Percentiles rank a stretch among this genome's conserved stretches.
phyloP scores from a whole-genome alignment of 2,329 filamentous ascomycete genomes.

The Nigrograna mackinnonii region DNA sequence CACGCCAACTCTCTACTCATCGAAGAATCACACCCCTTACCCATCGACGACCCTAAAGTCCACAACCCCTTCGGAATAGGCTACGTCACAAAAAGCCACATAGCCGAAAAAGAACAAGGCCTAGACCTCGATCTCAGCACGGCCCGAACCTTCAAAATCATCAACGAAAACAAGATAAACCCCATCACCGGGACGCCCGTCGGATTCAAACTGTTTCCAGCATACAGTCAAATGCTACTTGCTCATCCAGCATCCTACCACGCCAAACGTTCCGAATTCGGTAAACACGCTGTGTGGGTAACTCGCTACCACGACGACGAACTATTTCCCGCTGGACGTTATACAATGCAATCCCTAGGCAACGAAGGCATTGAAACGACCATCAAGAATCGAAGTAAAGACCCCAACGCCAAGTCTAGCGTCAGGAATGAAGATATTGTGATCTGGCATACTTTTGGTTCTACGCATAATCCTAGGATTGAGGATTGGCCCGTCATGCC shows the following conservation, averaged over 20 bases:
- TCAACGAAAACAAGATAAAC: conserved; percentile 53
- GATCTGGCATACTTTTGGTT: conserved; percentile 17
- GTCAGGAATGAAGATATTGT: conserved; percentile 28
- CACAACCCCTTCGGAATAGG: conserved; percentile 24
- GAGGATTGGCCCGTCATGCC: conserved; percentile 4
- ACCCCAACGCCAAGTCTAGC: background rate
- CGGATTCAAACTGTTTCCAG: conserved; percentile 54
- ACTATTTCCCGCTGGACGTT: conserved; percentile 22
- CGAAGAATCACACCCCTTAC: conserved; percentile 27
- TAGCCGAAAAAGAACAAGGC: conserved; percentile 15
- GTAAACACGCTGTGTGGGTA: conserved; percentile 27
- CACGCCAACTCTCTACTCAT: conserved; percentile 35
- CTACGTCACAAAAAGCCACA: conserved; percentile 14
- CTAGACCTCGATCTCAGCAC: conserved; percentile 19
- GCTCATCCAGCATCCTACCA: conserved; percentile 24
- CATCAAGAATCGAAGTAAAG: conserved; percentile 11
- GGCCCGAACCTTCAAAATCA: conserved; percentile 51
- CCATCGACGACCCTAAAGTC: conserved; percentile 7
- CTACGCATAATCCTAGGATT: conserved; percentile 2
- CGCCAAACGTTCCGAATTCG: conserved; percentile 24
- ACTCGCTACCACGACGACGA: conserved; percentile 28
- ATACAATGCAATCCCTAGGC: conserved; percentile 31
- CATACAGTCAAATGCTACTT: conserved; percentile 26
- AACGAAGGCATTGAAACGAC: conserved; percentile 24
- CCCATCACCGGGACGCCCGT: conserved; percentile 53